phyloP scores from a whole-genome alignment of 768 basidiomycete species.

The Albatrellus ellisii region DNA sequence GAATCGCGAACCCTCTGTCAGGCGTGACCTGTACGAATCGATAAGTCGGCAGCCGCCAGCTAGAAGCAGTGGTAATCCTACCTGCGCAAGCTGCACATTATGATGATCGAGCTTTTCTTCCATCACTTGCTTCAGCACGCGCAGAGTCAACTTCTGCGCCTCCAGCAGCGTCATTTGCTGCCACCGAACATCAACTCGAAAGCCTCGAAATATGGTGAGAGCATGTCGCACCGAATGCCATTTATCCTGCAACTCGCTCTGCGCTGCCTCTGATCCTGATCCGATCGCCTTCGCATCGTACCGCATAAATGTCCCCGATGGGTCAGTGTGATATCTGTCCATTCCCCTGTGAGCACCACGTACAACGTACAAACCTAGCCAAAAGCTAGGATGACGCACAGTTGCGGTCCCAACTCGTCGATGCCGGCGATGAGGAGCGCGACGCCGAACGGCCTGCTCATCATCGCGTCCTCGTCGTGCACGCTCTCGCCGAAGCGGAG shows the following conservation, averaged over 20 bases:
- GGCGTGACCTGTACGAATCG: constrained; percentile 51
- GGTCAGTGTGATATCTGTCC: constrained; percentile 89
- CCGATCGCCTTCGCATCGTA: constrained; percentile 99
- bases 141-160: constrained; percentile 76
- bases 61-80: constrained; percentile 18
- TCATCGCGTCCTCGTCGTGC: constrained; percentile 97
- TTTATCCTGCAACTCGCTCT: constrained; percentile 93
- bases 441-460: constrained; percentile 98
- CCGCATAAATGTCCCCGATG: constrained; percentile 92
- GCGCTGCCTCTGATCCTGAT: constrained; percentile 94
- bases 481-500: constrained; percentile 97
- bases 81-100: constrained; percentile 96
- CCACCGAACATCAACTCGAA: background rate
- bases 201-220: constrained; percentile 2
- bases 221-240: constrained; percentile 68
- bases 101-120: constrained; percentile 99
- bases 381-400: constrained; percentile 40
- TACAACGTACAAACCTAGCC: background rate
- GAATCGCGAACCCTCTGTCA: constrained; percentile 76
- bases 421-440: constrained; percentile 95
- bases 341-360: background rate
- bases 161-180: constrained; percentile 88
- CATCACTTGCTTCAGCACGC: constrained; percentile 97
- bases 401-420: constrained; percentile 90
- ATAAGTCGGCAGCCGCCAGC: constrained; percentile 1